phyloP scores from a whole-genome alignment of 768 basidiomycete species.

The Lentinus tigrinus region DNA sequence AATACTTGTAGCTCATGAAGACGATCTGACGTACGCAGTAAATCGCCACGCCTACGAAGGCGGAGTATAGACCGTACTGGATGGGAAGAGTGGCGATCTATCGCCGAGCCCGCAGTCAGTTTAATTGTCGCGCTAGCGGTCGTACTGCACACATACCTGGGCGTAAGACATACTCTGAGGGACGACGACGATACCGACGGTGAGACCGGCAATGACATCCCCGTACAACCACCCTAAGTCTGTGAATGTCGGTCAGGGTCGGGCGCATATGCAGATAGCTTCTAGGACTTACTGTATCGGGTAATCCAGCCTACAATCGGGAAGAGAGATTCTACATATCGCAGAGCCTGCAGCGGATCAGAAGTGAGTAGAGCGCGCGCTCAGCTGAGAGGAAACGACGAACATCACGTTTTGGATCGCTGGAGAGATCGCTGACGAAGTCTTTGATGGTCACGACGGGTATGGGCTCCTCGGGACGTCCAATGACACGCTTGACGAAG shows the following conservation, averaged over 20 bases:
- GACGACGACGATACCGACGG: slow-evolving; percentile 93
- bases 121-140: neutral
- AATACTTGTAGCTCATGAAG: neutral
- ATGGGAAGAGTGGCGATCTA: slow-evolving; percentile 82
- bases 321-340: slow-evolving; percentile 75
- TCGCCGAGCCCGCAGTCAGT: neutral
- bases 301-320: slow-evolving; percentile 85
- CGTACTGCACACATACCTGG: slow-evolving; percentile 39
- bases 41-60: slow-evolving; percentile 82
- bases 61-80: slow-evolving; percentile 92
- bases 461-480: slow-evolving; percentile 56
- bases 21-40: slow-evolving; percentile 63
- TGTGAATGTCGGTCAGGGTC: slow-evolving; percentile 23
- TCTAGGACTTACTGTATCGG: slow-evolving; percentile 68
- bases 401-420: slow-evolving; percentile 52
- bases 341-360: slow-evolving; percentile 41
- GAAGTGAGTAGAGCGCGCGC: neutral
- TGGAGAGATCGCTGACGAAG: slow-evolving; percentile 43
- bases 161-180: slow-evolving; percentile 95
- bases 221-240: slow-evolving; percentile 81
- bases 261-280: neutral
- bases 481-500: slow-evolving; percentile 56
- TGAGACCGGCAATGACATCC: slow-evolving; percentile 87
- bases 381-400: slow-evolving; percentile 23
- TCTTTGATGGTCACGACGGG: slow-evolving; percentile 59